Base-by-base conservation (phyloP, 352 stramenopile genomes). In the Globisporangium camurandrum region DNA sequence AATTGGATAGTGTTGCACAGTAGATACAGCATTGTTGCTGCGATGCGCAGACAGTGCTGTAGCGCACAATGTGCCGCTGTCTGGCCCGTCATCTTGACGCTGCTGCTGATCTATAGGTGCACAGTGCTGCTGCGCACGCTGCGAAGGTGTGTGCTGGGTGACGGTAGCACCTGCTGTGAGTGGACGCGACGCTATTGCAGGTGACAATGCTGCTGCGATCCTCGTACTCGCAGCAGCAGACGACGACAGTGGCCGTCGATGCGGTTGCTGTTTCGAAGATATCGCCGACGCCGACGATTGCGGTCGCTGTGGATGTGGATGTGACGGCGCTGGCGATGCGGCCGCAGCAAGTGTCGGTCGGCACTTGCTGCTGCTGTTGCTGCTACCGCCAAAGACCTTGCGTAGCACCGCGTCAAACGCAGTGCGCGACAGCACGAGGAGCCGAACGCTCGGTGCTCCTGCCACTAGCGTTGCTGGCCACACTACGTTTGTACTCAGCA, bases 361-460 rank as follows among this genome's bases (percentile, higher is more conserved):
- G 11, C 51, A 46, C 44, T 80, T 86, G 1, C 30, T 53, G 7
- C 40, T 47, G 38, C 38, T 20, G 5, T 16, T 10, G 9, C 31
- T 16, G 31, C 31, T 37, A 2, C 2, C 4, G 17, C 54, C 60
- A 45, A 81, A 81, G 9, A 86, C 60, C 22, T 62, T 66, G 11
- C 61, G 51, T 38, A 86, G 49, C 4, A 68, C 54, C 16, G 34
- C 39, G 26, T 83, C 69, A 24, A 86, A 86, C 0, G 62, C 55
- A 1, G 66, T 31, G 22, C 64, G 55, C 0, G 70, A 47, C 7
- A 82, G 26, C 2, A 46, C 43, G 3, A 86, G 51, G 3, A 64
- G 39, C 37, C 67, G 78, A 0, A 49, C 70, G 16, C 46, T 22
- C 16, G 30, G 5, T 1, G 54, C 52, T 3, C 49, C 36, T 20